Evolutionary conservation across 176 grass and related monocot genomes (phyloP).

Genomic region (Rhipidocladum racemiflorum): DNA sequence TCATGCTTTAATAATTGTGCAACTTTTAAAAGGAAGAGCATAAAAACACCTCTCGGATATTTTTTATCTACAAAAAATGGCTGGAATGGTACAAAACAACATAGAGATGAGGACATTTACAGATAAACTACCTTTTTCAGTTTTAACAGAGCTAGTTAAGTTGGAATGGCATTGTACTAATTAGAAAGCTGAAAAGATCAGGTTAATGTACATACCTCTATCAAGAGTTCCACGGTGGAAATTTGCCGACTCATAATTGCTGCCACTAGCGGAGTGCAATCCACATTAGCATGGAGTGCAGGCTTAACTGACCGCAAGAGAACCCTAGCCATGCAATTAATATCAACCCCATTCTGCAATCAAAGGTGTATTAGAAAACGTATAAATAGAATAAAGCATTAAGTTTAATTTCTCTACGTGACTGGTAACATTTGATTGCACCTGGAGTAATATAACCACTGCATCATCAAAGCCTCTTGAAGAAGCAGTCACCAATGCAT

Average conservation of each 20-base stretch:
- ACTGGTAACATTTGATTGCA: neutral
- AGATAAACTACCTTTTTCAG: neutral
- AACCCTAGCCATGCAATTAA: constrained; percentile 54
- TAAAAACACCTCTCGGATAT: too few relatives aligned
- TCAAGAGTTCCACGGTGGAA: constrained; percentile 58
- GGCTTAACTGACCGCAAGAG: constrained; percentile 60
- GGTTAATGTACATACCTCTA: constrained; percentile 41
- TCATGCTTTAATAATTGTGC: too few relatives aligned
- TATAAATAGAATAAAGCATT: neutral
- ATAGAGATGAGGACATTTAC: neutral
- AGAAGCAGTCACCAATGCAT: constrained; percentile 53
- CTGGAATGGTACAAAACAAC: neutral
- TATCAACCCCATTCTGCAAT: constrained; percentile 46
- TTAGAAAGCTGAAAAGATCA: neutral
- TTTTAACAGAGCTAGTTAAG: neutral
- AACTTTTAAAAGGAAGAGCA: too few relatives aligned
- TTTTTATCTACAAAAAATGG: neutral
- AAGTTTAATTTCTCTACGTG: neutral
- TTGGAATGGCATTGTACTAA: neutral
- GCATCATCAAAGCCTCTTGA: constrained; percentile 61
- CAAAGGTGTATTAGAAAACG: neutral
- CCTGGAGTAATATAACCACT: constrained; percentile 39
- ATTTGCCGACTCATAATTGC: constrained; percentile 56
- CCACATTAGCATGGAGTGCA: constrained; percentile 52
- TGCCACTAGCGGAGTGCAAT: constrained; percentile 61